phyloP scores from a whole-genome alignment of 805 yeast species.

The Blastobotrys mokoenaii region DNA sequence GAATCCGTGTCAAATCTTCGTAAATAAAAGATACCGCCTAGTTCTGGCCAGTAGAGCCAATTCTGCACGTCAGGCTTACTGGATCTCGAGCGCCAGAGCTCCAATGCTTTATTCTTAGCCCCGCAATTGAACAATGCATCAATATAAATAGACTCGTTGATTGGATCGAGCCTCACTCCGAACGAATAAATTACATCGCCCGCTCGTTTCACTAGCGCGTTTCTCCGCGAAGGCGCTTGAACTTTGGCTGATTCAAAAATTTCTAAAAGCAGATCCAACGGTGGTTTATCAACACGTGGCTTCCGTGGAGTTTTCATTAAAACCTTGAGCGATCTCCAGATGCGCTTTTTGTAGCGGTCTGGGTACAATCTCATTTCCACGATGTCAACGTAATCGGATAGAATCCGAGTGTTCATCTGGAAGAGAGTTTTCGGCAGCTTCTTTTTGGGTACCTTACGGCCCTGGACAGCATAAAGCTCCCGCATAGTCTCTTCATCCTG shows the following conservation, averaged over 20 bases:
- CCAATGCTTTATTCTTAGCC: slow-evolving; percentile 12
- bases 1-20: slow-evolving; percentile 8
- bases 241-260: slow-evolving; percentile 17
- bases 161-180: slow-evolving; percentile 17
- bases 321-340: slow-evolving; percentile 3
- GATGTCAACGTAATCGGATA: slow-evolving; percentile 1
- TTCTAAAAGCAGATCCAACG: slow-evolving; percentile 14
- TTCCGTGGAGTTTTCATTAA: neutral
- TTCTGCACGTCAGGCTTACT: slow-evolving; percentile 12
- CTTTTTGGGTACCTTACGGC: too few species aligned
- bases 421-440: neutral
- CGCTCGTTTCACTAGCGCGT: slow-evolving; percentile 12
- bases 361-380: neutral
- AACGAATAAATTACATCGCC: slow-evolving; percentile 18
- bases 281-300: slow-evolving; percentile 9
- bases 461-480: too few species aligned
- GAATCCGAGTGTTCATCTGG: neutral
- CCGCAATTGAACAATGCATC: slow-evolving; percentile 13
- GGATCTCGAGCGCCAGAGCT: slow-evolving; percentile 15
- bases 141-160: slow-evolving; percentile 19
- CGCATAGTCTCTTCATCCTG: neutral
- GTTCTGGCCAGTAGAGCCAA: slow-evolving; percentile 17
- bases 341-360: neutral
- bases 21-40: slow-evolving; percentile 14
- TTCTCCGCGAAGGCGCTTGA: slow-evolving; percentile 7